Evolutionary conservation across 192 early-diverging fungal genomes (phyloP), one percentile per base, ranked within the genome.

Genomic region (Diversispora eburnea): DNA sequence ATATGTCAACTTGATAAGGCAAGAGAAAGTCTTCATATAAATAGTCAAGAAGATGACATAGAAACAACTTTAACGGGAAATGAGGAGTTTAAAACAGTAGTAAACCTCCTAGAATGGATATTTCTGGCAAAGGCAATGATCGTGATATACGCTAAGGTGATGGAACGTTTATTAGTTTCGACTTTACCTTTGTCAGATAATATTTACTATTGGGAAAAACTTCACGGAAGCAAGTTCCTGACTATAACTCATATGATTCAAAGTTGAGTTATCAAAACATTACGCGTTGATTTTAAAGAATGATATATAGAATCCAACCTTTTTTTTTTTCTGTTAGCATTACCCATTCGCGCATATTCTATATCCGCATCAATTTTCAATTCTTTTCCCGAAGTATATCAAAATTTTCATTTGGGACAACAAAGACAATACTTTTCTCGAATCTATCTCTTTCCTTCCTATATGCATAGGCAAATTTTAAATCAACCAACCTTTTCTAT

Each of bases 121-220:
- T 84, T 88, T 68, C 20, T 84, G 17, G 78, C 84, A 46, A 88
- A 85, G 64, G 77, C 80, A n/a, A 81, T 79, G 0, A 54, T 84
- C 7, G 84, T 82, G 3, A 78, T 89, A 17, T 86, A 92, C 64
- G 88, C 84, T 3, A 83, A 83, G 25, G 70, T 87, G 0, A 76
- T 90, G 12, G 79, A 82, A 42, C 81, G 79, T 10, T 81, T 92
- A 9, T 74, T 92, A 42, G 80, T 85, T 20, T 75, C 84, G 0
- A 86, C 85, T 15, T 75, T 92, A 58, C 89, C 89, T 7, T 59
- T 91, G 45, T 81, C 85, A 3, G 79, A 82, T 20, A 84, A 88
- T 51, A 86, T 91, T 51, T 76, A 86, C 54, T 92, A 90, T 73
- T 92, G 91, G 91, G 80, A 84, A 56, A 73, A 82, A 0, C 78